These are phyloP conservation scores for Moringa oleifera DNA, from an alignment of 345 rosid species.

Conservation along the genomic window DNA sequence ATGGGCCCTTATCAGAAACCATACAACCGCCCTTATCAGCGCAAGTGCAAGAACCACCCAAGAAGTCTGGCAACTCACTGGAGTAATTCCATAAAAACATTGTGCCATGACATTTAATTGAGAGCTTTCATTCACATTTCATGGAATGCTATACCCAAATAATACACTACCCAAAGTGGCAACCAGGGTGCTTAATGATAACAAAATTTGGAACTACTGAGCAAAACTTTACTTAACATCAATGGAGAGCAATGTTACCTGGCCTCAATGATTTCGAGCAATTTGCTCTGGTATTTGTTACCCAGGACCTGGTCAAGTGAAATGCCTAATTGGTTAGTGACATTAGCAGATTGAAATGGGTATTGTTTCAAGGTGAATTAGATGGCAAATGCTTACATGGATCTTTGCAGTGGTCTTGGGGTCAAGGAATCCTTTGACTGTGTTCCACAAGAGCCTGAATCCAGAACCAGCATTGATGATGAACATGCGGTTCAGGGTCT, in stretches of 20 bases:
- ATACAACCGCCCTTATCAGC: conserved; percentile 85
- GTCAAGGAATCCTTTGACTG: conserved; percentile 73
- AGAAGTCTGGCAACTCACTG: conserved; percentile 87
- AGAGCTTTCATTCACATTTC: background rate
- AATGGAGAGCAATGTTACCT: conserved; percentile 27
- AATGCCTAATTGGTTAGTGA: conserved; percentile 16
- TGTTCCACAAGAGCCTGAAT: conserved; percentile 86
- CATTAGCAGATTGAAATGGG: background rate
- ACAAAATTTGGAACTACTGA: conserved; percentile 8
- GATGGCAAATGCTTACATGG: conserved; percentile 40
- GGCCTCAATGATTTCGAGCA: conserved; percentile 83
- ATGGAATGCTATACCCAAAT: no score
- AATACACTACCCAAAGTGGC: no score
- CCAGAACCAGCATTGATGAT: conserved; percentile 94
- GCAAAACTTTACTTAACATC: no score
- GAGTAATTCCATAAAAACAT: conserved; percentile 3
- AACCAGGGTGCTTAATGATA: background rate
- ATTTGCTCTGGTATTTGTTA: conserved; percentile 79
- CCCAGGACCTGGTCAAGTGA: conserved; percentile 65
- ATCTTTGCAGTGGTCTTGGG: conserved; percentile 88
- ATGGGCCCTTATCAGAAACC: conserved; percentile 96
- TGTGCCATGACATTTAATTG: background rate
- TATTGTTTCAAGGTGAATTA: background rate
- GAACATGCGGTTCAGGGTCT: conserved; percentile 93
- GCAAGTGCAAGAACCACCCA: conserved; percentile 89